Evolutionary conservation across 148 eudicot species (phyloP).

Genomic region (Vaccinium macrocarpon): DNA sequence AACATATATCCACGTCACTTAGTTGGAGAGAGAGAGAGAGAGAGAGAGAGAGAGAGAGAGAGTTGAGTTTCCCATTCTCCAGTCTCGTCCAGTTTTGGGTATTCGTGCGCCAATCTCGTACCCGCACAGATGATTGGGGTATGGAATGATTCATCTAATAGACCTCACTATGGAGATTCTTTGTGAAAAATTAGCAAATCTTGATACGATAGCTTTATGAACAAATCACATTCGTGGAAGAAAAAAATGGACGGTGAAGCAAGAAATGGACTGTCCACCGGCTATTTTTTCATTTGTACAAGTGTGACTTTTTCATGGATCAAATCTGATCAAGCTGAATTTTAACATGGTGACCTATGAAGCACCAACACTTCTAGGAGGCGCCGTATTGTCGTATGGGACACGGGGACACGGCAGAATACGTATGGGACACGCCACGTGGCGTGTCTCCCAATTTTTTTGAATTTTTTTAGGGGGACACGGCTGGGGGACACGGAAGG

Average conservation of each 20-base stretch:
- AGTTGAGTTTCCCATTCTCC: neutral
- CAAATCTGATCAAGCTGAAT: neutral
- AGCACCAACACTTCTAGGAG: too few relatives aligned
- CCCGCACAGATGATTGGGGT: neutral
- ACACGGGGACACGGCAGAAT: too few relatives aligned
- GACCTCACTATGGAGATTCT: neutral
- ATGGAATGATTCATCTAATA: neutral
- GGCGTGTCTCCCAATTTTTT: too few relatives aligned
- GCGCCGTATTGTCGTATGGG: too few relatives aligned
- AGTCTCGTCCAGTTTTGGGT: neutral
- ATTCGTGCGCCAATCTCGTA: neutral
- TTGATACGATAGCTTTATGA: neutral
- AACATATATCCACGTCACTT: neutral
- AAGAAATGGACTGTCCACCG: neutral
- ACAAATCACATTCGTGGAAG: neutral
- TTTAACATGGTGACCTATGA: neutral
- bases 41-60: neutral
- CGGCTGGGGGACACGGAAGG: too few relatives aligned
- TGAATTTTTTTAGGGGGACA: too few relatives aligned
- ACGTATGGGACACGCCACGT: too few relatives aligned
- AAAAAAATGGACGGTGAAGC: neutral
- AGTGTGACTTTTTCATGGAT: neutral
- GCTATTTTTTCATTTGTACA: neutral
- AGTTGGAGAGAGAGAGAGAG: neutral
- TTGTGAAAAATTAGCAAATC: neutral